Evolutionary conservation across 306 rosid genomes (phyloP).

Genomic region (Casuarina equisetifolia): DNA sequence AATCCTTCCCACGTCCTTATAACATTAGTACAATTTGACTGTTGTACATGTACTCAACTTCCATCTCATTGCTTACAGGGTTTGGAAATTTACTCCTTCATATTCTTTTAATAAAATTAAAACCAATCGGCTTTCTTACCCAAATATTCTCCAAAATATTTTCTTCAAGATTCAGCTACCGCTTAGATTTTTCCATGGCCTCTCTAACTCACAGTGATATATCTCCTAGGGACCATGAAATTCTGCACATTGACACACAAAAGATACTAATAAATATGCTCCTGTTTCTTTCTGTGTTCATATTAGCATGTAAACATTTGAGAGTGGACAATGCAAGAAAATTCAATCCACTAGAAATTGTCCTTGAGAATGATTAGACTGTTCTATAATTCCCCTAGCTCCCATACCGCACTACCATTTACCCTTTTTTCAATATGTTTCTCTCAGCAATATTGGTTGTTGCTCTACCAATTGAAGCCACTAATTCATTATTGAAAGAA

Average conservation of each 20-base stretch:
- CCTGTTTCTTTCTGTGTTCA: background rate
- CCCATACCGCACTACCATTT: background rate
- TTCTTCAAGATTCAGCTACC: background rate
- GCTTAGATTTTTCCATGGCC: constrained; percentile 15
- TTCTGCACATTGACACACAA: constrained; percentile 1
- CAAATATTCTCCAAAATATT: background rate
- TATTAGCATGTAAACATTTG: background rate
- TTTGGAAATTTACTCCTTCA: background rate
- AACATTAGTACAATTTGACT: background rate
- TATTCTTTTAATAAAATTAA: background rate
- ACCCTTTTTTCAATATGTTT: background rate
- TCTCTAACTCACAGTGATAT: constrained; percentile 13
- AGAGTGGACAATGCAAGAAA: background rate
- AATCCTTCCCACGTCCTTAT: background rate
- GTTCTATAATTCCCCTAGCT: background rate
- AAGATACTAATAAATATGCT: background rate
- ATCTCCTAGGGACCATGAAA: background rate
- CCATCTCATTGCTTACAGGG: background rate
- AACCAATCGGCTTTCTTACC: background rate
- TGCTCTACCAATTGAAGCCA: background rate
- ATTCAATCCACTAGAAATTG: background rate
- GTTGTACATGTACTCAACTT: constrained; percentile 3
- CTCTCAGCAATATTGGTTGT: background rate
- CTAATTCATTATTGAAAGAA: background rate
- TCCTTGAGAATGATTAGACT: background rate